Percentiles rank a stretch among this genome's conserved stretches.
Evolutionary conservation across 805 yeast genomes (phyloP).

Genomic region (Candida maesae): DNA sequence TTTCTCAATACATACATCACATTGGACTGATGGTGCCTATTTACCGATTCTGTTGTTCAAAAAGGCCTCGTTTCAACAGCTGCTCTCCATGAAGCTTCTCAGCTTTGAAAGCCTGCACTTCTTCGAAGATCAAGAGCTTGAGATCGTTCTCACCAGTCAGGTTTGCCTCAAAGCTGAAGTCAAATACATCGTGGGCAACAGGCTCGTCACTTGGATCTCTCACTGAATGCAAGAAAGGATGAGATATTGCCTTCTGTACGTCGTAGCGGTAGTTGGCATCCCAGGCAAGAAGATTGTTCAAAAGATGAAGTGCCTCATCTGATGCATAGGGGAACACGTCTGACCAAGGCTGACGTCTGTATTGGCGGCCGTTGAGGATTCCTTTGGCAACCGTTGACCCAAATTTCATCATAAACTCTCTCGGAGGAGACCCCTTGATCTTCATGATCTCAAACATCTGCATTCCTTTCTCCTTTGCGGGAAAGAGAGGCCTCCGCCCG

Average conservation of each 20-base stretch:
- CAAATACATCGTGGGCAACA: conserved; percentile 44
- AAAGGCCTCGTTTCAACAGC: not conserved
- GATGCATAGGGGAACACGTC: conserved; percentile 62
- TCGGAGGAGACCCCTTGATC: conserved; percentile 68
- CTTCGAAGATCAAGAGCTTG: conserved; percentile 46
- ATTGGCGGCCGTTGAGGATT: conserved; percentile 40
- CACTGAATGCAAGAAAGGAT: conserved; percentile 50
- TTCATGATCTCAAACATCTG: conserved; percentile 68
- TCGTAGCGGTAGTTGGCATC: conserved; percentile 50
- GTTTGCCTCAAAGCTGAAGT: conserved; percentile 67
- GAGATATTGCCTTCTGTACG: conserved; percentile 54
- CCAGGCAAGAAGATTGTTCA: conserved; percentile 61
- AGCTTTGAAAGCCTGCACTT: conserved; percentile 47
- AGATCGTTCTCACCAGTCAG: conserved; percentile 38
- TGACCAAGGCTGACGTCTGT: conserved; percentile 43
- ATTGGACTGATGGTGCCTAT: too few species aligned
- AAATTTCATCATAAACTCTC: conserved; percentile 39
- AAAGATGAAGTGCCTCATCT: conserved; percentile 44
- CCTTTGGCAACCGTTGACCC: conserved; percentile 47
- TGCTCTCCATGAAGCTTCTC: conserved; percentile 16
- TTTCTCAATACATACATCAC: not conserved
- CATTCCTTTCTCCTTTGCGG: conserved; percentile 67
- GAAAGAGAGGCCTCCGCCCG: conserved; percentile 74
- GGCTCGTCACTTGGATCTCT: conserved; percentile 58
- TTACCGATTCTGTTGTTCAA: too few species aligned